Evolutionary conservation across 1,284 basidiomycete species (phyloP), one percentile per base, ranked within the genome.

Genomic region (Fomitopsis palustris): DNA sequence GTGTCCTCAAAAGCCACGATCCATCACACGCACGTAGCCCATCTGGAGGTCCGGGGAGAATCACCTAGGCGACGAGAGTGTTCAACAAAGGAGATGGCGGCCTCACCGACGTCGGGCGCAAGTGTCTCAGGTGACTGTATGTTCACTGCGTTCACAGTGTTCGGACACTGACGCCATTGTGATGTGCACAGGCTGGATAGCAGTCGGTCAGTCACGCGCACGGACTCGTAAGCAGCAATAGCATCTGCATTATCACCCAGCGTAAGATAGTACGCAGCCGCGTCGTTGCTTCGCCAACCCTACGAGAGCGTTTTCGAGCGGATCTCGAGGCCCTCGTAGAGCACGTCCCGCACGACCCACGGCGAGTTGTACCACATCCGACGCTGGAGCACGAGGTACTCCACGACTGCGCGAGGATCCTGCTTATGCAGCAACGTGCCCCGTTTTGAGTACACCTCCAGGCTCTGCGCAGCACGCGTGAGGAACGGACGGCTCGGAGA

Each of bases 361-460:
- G 85, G 84, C 0, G 76, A 74, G 55, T 82, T 78, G 59, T 82
- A 81, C 85, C 88, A 91, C 75, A 86, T 83, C 58, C 82, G 79
- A 68, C 87, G 90, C 73, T 91, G 88, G 55, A 89, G 72, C 3
- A 90, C 74, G 9, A 90, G 71, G 64, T 88, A 87, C 67, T 91
- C 88, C 3, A 83, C 81, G 7, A 90, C 84, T 14, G 80, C 79
- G 62, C 74, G 76, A n/a, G 77, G 75, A 37, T 77, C 72, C 57
- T 68, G 69, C 25, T 69, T 69, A 6, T 65, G 60, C 69, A 64
- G 73, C 62, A 56, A 61, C 68, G 63, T 76, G 64, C 76, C 73
- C 55, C 69, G 64, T 31, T 70, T 68, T 12, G 66, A 67, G 53
- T 69, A 71, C 0, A 70, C 64, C 39, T 70, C 62, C 19, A 74